Conservation (phyloP, 495 filamentous ascomycete species). For the Pseudevernia furfuracea region DNA sequence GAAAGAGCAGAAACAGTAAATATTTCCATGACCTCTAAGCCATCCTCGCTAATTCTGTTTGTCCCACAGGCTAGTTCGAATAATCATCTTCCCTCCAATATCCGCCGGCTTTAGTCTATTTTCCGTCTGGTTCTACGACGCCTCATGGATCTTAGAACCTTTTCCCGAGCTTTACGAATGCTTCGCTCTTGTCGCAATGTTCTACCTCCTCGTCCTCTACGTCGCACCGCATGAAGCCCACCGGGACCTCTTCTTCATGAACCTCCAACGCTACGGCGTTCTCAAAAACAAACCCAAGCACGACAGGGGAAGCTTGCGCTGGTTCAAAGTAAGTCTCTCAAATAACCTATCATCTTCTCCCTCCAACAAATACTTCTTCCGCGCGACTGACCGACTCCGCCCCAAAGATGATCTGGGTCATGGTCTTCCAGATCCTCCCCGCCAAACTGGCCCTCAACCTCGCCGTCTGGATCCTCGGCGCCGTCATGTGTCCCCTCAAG, state of each 20-base stretch:
- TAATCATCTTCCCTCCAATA: slow-evolving; percentile 1
- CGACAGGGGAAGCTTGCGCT: neutral
- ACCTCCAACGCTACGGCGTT: neutral
- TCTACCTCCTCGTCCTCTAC: neutral
- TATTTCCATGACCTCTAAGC: neutral
- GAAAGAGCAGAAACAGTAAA: slow-evolving; percentile 1
- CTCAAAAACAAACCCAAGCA: neutral
- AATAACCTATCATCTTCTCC: too few species aligned
- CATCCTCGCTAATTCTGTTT: neutral
- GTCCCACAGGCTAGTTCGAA: neutral
- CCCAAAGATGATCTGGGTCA: neutral
- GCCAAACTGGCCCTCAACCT: neutral
- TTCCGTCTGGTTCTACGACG: neutral
- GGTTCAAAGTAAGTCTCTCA: neutral
- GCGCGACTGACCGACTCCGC: too few species aligned
- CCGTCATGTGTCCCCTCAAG: neutral
- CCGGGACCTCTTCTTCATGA: neutral
- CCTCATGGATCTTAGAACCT: neutral
- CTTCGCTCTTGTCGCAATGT: slow-evolving; percentile 6
- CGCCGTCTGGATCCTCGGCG: neutral
- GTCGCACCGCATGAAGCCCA: neutral
- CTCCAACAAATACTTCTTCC: too few species aligned
- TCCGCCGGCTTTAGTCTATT: neutral
- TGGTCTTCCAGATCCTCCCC: slow-evolving; percentile 4
- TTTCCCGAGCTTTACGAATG: slow-evolving; percentile 4